Evolutionary conservation across 306 rosid genomes (phyloP), one percentile per base, ranked within the genome.

Genomic region (Comarum palustre): DNA sequence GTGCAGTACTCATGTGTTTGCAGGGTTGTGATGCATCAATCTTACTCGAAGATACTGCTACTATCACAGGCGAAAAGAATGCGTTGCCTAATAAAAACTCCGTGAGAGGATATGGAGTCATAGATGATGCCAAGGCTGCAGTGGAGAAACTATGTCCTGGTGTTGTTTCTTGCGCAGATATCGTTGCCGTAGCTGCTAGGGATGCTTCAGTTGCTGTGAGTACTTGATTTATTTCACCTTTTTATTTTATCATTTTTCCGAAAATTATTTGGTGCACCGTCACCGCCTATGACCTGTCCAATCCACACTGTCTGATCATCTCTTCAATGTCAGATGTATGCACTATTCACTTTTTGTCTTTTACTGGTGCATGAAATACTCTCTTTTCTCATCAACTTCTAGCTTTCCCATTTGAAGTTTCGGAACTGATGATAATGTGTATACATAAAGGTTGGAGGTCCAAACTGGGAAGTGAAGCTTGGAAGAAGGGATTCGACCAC

Each of bases 1-100:
- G 24, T 4, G 22, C 19, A 7, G 9, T 36, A 17, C 6, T 32
- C 20, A 6, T 51, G 38, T 38, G 29, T 25, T 41, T 78, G 14
- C 38, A 82, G 80, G 92, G 96, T 7, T 90, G 92, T 54, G 90
- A 90, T 82, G 90, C 86, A 6, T 83, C 89, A 0, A 73, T 86
- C 27, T 65, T 86, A 34, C 85, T 86, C 2, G 76, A 85, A 1
- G 81, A 87, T 17, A 62, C 84, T 41, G 5, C 79, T 1, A 41
- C 81, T 0, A 72, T 85, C 2, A 59, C 27, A 1, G 77, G 90
- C 6, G 96, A 90, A 76, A 80, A 75, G 57, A 77, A 22, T 9
- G 90, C 88, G 34, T 2, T 1, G 0, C 84, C 77, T 2, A 89
- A 87, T 17, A 0, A 0, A 0, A 4, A 47, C 9, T 90, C 93